A percentile compares a stretch with the other conserved stretches of the same genome.
These are phyloP conservation scores for Scutellaria minor DNA, from an alignment of 257 asterid species.

Conservation along the genomic window DNA sequence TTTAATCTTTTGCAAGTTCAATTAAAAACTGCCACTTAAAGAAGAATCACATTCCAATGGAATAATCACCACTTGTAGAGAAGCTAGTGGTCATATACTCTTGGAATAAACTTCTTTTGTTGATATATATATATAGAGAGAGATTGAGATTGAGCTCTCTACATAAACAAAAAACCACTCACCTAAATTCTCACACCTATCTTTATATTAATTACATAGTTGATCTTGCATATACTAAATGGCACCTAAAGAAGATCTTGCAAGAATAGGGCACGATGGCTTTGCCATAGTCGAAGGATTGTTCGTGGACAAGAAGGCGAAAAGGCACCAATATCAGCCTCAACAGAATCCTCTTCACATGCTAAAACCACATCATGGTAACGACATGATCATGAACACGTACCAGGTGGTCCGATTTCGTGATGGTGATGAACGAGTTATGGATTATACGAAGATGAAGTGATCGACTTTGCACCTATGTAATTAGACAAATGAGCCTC, in stretches of 20 bases:
- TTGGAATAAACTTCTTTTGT: no score
- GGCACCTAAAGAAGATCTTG: slow-evolving; percentile 48
- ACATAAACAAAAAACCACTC: no score
- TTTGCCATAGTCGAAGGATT: slow-evolving; percentile 41
- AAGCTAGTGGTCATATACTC: slow-evolving; percentile 23
- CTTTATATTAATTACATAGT: no score
- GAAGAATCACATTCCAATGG: slow-evolving; percentile 32
- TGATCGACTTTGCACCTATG: slow-evolving; percentile 34
- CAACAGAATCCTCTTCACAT: slow-evolving; percentile 33
- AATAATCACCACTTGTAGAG: slow-evolving; percentile 22
- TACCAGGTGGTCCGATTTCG: slow-evolving; percentile 38
- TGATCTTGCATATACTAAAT: slow-evolving; percentile 31
- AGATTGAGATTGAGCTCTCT: no score
- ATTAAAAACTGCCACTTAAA: neutral
- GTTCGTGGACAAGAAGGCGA: slow-evolving; percentile 29
- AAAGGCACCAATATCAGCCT: slow-evolving; percentile 39
- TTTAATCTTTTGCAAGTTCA: neutral
- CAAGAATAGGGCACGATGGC: slow-evolving; percentile 48
- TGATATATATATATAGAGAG: no score
- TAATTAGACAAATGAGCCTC: slow-evolving; percentile 9
- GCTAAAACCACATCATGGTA: slow-evolving; percentile 29
- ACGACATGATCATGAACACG: slow-evolving; percentile 34
- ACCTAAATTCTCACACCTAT: no score
- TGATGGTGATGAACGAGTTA: slow-evolving; percentile 25
- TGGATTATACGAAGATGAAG: slow-evolving; percentile 39